A percentile compares a stretch with the other conserved stretches of the same genome.
These are phyloP conservation scores for Pseudevernia furfuracea DNA, from an alignment of 495 filamentous ascomycete genomes.

Conservation along the genomic window DNA sequence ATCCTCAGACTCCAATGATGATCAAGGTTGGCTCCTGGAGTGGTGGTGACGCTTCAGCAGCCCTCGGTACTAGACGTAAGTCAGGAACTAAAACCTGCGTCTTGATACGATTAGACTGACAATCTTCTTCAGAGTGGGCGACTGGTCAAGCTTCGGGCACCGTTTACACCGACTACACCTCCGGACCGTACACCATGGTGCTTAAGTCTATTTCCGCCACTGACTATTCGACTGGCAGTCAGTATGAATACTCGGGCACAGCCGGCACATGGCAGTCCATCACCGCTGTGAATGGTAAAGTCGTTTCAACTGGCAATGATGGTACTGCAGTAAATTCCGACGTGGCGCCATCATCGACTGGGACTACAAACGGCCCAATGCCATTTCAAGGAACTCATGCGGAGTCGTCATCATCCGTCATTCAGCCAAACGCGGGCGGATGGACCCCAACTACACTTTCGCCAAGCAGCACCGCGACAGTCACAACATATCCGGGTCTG, in stretches of 20 bases:
- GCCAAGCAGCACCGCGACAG: conserved; percentile 35
- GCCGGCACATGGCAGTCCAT: conserved; percentile 77
- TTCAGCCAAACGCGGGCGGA: conserved; percentile 51
- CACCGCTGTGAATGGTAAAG: conserved; percentile 59
- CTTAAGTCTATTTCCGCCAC: conserved; percentile 67
- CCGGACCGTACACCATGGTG: conserved; percentile 79
- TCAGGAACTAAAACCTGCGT: conserved; percentile 13
- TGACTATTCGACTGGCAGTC: conserved; percentile 84
- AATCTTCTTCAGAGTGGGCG: conserved; percentile 58
- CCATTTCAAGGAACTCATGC: conserved; percentile 60
- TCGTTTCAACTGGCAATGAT: conserved; percentile 46
- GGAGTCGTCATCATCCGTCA: conserved; percentile 40
- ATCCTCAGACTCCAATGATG: conserved; percentile 82
- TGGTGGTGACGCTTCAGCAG: conserved; percentile 63
- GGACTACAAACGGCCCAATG: conserved; percentile 48
- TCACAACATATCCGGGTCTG: conserved; percentile 43
- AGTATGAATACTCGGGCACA: conserved; percentile 70
- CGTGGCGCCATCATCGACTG: conserved; percentile 43
- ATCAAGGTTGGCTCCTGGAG: conserved; percentile 81
- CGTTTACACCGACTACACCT: conserved; percentile 41
- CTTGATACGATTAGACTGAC: neutral
- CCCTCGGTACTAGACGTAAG: conserved; percentile 59
- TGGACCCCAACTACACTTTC: conserved; percentile 46
- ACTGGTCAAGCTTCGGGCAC: conserved; percentile 59
- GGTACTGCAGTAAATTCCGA: conserved; percentile 26